Evolutionary conservation across 176 grass and related monocot genomes (phyloP).

Genomic region (Saccharum spontaneum): DNA sequence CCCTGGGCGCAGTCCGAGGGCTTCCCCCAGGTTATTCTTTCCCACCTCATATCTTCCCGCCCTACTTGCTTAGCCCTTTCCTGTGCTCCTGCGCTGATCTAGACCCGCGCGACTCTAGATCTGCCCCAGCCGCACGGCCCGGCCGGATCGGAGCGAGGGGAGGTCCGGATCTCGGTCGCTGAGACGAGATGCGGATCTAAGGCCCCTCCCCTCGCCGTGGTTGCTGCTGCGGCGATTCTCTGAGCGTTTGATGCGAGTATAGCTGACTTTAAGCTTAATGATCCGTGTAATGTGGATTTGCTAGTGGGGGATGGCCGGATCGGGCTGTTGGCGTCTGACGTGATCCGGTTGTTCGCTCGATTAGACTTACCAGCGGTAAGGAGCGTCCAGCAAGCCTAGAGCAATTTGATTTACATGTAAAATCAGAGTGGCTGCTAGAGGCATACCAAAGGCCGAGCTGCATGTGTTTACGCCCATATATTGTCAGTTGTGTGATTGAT

Average conservation of each 20-base stretch:
- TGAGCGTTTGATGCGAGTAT: neutral
- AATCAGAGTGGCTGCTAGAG: neutral
- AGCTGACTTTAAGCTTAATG: neutral
- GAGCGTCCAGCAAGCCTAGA: neutral
- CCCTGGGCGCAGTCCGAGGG: slow-evolving; percentile 56
- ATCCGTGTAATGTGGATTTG: neutral
- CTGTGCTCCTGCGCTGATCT: neutral
- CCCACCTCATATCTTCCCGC: neutral
- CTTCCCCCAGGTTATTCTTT: slow-evolving; percentile 57
- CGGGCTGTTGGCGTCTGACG: neutral
- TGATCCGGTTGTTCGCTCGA: neutral
- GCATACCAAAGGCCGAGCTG: neutral
- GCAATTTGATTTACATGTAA: neutral
- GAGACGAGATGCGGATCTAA: slow-evolving; percentile 17
- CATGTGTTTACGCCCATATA: neutral
- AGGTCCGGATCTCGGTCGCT: slow-evolving; percentile 31
- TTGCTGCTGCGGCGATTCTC: neutral
- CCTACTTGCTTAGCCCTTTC: neutral
- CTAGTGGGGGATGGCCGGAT: neutral
- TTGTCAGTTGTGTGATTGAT: neutral
- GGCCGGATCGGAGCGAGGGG: neutral
- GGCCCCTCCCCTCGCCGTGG: neutral
- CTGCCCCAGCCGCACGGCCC: neutral
- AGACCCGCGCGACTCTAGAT: slow-evolving; percentile 42
- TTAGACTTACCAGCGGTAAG: neutral